Conservation (phyloP, 495 filamentous ascomycete species). For the Penicillium bialowiezense region DNA sequence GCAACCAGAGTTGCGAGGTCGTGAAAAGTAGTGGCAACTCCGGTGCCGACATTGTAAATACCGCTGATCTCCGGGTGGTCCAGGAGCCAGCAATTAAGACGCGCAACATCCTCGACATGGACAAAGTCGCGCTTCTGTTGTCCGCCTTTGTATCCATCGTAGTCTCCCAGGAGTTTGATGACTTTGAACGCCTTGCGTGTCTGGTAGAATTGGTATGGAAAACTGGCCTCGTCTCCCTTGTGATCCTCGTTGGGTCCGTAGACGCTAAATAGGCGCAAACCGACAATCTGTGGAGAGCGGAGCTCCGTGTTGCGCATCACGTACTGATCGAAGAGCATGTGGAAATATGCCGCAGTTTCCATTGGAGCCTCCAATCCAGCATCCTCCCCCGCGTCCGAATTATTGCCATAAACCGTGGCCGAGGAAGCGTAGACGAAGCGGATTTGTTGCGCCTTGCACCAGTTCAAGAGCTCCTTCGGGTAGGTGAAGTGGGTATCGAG, state of each 20-base stretch:
- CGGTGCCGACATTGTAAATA: slow-evolving; percentile 6
- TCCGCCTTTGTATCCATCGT: slow-evolving; percentile 2
- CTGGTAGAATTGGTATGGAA: background rate
- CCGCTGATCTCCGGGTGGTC: slow-evolving; percentile 4
- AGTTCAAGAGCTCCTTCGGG: slow-evolving; percentile 2
- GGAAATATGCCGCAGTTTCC: background rate
- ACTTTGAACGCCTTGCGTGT: slow-evolving; percentile 2
- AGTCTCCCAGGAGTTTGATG: slow-evolving; percentile 1
- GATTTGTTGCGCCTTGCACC: background rate
- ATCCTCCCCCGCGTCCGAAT: background rate
- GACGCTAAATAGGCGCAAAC: slow-evolving; percentile 2
- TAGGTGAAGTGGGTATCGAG: slow-evolving; percentile 3
- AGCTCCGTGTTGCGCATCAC: background rate
- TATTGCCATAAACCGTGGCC: background rate
- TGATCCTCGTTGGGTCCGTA: slow-evolving; percentile 3
- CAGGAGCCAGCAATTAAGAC: slow-evolving; percentile 6
- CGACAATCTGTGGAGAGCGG: background rate
- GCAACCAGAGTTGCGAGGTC: background rate
- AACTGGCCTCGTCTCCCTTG: background rate
- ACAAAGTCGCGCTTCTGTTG: slow-evolving; percentile 6
- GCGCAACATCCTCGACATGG: slow-evolving; percentile 5
- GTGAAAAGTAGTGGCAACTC: background rate
- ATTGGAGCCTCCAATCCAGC: background rate
- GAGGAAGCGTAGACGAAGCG: slow-evolving; percentile 7
- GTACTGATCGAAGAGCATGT: slow-evolving; percentile 3